Conservation (phyloP, 441 rosid genomes). For the Corymbia calophylla region DNA sequence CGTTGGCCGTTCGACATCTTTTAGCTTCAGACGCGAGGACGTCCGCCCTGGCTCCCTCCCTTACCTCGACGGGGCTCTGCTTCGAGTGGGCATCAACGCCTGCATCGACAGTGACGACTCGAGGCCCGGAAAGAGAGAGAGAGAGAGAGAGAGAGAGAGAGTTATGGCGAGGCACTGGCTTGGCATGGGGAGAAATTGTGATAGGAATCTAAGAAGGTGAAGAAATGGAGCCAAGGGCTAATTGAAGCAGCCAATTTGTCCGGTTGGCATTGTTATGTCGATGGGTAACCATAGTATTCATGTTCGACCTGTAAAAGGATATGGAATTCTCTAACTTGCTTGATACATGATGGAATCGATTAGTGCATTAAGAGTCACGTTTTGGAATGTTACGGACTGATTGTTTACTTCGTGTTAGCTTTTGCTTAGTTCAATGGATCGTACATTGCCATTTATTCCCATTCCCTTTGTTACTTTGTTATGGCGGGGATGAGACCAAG, state of each 20-base stretch:
- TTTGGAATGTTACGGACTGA: not conserved
- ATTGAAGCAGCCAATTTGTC: not conserved
- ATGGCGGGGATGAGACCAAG: not conserved
- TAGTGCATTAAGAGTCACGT: not conserved
- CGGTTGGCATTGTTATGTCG: not conserved
- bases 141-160: not conserved
- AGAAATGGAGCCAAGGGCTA: not conserved
- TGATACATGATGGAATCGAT: not conserved
- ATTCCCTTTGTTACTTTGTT: not conserved
- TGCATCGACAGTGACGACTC: too few relatives aligned
- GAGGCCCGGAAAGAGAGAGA: not conserved
- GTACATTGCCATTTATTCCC: not conserved
- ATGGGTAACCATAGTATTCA: not conserved
- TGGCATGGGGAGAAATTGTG: not conserved
- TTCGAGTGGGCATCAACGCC: not conserved
- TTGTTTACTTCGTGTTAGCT: not conserved
- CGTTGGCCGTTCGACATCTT: too few relatives aligned
- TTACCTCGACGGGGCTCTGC: not conserved
- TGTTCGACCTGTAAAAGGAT: not conserved
- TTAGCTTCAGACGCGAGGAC: too few relatives aligned
- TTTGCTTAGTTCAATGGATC: not conserved
- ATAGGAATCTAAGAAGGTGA: not conserved
- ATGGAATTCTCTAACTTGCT: not conserved
- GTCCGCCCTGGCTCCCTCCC: not conserved
- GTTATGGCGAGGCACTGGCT: not conserved